Base-by-base conservation (phyloP, 129 eudicot genomes). In the Artemisia annua region DNA sequence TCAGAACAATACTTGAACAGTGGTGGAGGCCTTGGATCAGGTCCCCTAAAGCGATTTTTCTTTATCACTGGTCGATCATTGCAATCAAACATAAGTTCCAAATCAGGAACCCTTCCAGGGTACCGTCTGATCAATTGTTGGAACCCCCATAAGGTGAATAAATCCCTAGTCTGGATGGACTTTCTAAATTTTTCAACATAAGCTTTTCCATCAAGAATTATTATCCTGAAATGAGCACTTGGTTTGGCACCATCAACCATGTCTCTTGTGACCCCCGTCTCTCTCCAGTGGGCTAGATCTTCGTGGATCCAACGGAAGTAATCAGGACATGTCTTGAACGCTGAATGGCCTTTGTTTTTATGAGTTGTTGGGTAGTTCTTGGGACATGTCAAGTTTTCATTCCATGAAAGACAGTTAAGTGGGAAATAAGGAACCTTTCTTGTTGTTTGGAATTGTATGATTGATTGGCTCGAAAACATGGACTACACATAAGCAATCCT, bases 251-350 rank as follows among this genome's bases (percentile, higher is more conserved):
- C 67, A 14, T 91, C 91, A 44, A 91, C 84, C 91, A 88, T 88
- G 48, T 86, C 90, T 64, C 78, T 68, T n/a, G 89, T 81, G 73
- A 91, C 81, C 57, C 96, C 91, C 3, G 87, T 91, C 49, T 75
- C 79, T 49, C 67, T 88, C 97, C 97, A 91, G 11, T 57, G 93
- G 43, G 78, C 80, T 58, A 91, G 81, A 80, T 91, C 97, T 73
- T 91, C 89, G 39, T 88, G 90, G 74, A 88, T 91, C 97, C 97
- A 91, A 69, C 87, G 88, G 60, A 91, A 91, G 73, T 86, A 91
- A 14, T 88, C 92, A 4, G 97, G 97, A 66, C 97, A 91, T 28
- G 90, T 81, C 15, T 67, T 43, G 83, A 26, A 50, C 9, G 74
- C 22, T 76, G 85, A 62, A 60, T 32, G 83, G 67, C 67, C 55